These are phyloP conservation scores for Achaetomiella virescens DNA, from an alignment of 495 filamentous ascomycete genomes.

Conservation along the genomic window DNA sequence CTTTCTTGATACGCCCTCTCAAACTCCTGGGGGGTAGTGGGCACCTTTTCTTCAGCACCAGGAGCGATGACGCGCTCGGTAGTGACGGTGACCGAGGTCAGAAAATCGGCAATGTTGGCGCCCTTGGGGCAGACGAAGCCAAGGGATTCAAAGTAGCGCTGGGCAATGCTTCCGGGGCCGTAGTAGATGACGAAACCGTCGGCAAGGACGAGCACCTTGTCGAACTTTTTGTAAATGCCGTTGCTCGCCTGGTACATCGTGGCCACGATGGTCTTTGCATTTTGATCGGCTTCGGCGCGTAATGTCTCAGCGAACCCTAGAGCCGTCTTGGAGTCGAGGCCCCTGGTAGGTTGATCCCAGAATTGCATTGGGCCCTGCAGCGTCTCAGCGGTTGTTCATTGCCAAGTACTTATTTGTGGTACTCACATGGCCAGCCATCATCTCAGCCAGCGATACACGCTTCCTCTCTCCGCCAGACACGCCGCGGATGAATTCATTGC, in stretches of 20 bases:
- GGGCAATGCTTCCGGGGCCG: slow-evolving; percentile 48
- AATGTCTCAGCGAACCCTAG: slow-evolving; percentile 42
- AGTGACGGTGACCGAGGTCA: slow-evolving; percentile 70
- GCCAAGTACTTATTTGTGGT: background rate
- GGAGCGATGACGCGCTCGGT: slow-evolving; percentile 59
- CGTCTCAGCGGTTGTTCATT: background rate
- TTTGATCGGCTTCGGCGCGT: slow-evolving; percentile 45
- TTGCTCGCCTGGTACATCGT: slow-evolving; percentile 72
- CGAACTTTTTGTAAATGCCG: slow-evolving; percentile 57
- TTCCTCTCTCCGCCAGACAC: slow-evolving; percentile 55
- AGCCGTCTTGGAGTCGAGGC: slow-evolving; percentile 46
- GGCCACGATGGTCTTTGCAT: slow-evolving; percentile 49
- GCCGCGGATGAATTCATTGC: slow-evolving; percentile 71
- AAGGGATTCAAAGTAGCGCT: slow-evolving; percentile 51
- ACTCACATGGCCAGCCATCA: slow-evolving; percentile 3
- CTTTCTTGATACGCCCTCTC: background rate
- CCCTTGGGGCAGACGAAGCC: slow-evolving; percentile 58
- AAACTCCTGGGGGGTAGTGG: slow-evolving; percentile 55
- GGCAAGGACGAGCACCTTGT: slow-evolving; percentile 56
- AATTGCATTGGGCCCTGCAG: slow-evolving; percentile 30
- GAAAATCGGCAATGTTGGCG: slow-evolving; percentile 67
- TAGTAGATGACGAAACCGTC: slow-evolving; percentile 61
- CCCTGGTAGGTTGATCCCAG: slow-evolving; percentile 49
- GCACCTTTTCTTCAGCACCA: slow-evolving; percentile 56
- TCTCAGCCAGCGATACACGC: slow-evolving; percentile 47